These are phyloP conservation scores for Pestalotiopsis sp. DNA, from an alignment of 2,329 filamentous ascomycete species.

Conservation along the genomic window DNA sequence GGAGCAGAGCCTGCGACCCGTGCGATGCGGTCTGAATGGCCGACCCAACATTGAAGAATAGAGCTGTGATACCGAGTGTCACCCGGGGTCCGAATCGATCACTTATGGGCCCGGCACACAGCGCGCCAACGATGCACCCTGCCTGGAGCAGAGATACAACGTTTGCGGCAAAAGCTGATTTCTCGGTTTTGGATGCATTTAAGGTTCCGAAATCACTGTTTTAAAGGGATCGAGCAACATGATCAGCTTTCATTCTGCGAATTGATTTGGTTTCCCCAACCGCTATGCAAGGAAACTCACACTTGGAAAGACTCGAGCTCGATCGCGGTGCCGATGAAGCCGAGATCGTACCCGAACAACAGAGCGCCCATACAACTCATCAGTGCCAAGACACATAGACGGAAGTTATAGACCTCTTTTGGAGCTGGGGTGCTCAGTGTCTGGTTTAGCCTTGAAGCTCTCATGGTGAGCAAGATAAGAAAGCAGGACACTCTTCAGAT, in stretches of 20 bases:
- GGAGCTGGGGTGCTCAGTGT: slow-evolving; percentile 2
- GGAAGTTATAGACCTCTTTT: slow-evolving; percentile 14
- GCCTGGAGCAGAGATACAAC: slow-evolving; percentile 10
- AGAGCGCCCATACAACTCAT: slow-evolving; percentile 11
- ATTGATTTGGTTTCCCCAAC: background rate
- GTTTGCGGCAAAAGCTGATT: slow-evolving; percentile 11
- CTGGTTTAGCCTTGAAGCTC: no score
- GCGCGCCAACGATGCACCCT: slow-evolving; percentile 16
- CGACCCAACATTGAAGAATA: slow-evolving; percentile 22
- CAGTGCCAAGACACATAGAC: slow-evolving; percentile 5
- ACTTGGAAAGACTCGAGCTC: slow-evolving; percentile 55
- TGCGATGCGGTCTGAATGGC: slow-evolving; percentile 25
- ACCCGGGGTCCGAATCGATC: slow-evolving; percentile 32
- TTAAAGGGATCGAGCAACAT: background rate
- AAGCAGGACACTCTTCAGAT: no score
- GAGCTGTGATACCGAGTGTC: slow-evolving; percentile 19
- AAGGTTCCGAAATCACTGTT: background rate
- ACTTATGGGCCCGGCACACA: slow-evolving; percentile 21
- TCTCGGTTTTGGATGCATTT: background rate
- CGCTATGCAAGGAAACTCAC: background rate
- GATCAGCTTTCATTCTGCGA: background rate
- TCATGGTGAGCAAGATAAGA: no score
- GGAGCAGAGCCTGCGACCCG: slow-evolving; percentile 27
- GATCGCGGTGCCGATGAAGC: slow-evolving; percentile 59
- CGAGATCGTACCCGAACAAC: slow-evolving; percentile 29